phyloP scores from a whole-genome alignment of 441 rosid species.

The Heliophila coronopifolia region DNA sequence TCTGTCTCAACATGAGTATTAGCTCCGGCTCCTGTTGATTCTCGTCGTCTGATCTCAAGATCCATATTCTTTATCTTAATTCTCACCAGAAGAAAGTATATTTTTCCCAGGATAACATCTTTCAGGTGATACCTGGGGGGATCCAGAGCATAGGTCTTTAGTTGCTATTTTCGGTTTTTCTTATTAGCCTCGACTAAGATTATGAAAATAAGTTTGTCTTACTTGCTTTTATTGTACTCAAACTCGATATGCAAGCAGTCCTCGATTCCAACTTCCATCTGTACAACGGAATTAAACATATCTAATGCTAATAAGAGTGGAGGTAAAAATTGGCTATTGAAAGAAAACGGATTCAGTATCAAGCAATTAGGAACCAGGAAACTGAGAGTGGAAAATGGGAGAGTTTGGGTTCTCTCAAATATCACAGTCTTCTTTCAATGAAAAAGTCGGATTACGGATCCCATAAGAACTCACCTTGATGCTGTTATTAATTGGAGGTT shows the following conservation, averaged over 20 bases:
- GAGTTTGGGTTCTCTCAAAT: background rate
- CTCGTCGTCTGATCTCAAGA: constrained; percentile 94
- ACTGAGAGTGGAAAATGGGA: background rate
- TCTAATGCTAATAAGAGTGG: too few relatives aligned
- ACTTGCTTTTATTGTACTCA: constrained; percentile 99
- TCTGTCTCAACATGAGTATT: constrained; percentile 96
- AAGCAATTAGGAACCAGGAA: background rate
- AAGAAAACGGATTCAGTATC: background rate
- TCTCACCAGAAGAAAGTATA: constrained; percentile 85
- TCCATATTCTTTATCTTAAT: constrained; percentile 97
- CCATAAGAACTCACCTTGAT: constrained; percentile 56
- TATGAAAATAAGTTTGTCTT: constrained; percentile 23
- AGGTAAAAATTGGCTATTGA: background rate
- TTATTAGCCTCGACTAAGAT: too few relatives aligned
- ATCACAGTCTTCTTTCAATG: background rate
- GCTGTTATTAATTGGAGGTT: constrained; percentile 77
- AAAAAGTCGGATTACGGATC: constrained; percentile 1
- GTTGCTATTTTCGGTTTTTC: too few relatives aligned
- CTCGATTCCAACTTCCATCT: constrained; percentile 99
- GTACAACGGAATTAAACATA: constrained; percentile 2
- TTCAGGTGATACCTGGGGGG: constrained; percentile 93
- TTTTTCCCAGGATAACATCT: constrained; percentile 90
- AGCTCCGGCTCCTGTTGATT: constrained; percentile 91
- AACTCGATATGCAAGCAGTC: constrained; percentile 99
- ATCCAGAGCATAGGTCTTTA: background rate